Conservation (phyloP, 148 eudicot species). For the Amaranthus palmeri region DNA sequence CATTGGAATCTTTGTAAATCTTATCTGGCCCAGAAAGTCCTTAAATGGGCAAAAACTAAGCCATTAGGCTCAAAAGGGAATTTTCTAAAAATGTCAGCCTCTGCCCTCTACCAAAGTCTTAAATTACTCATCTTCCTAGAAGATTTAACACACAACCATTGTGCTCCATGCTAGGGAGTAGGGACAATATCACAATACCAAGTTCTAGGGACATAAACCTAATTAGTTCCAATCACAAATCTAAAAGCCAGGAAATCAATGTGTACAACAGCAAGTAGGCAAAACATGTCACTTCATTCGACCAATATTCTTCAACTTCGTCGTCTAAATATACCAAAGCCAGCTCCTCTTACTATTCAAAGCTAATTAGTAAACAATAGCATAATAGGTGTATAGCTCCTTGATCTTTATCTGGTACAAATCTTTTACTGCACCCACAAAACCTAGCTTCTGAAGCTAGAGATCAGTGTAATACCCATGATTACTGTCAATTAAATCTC, state of each 20-base stretch:
- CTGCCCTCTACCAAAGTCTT: constrained; percentile 22
- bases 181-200: constrained; percentile 15
- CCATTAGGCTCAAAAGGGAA: constrained; percentile 63
- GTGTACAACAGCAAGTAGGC: constrained; percentile 62
- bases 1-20: constrained; percentile 41
- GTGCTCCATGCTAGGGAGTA: constrained; percentile 54
- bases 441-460: constrained; percentile 51
- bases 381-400: constrained; percentile 54
- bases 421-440: constrained; percentile 36
- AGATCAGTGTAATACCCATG: constrained; percentile 45
- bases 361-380: constrained; percentile 46
- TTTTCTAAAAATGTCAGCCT: constrained; percentile 44
- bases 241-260: constrained; percentile 17
- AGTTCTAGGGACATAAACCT: constrained; percentile 38
- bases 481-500: constrained; percentile 34
- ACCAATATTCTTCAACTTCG: constrained; percentile 33
- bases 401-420: constrained; percentile 34
- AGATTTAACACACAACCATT: constrained; percentile 75
- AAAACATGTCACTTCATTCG: constrained; percentile 57
- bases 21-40: constrained; percentile 67
- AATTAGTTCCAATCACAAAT: constrained; percentile 51
- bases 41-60: constrained; percentile 35
- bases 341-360: constrained; percentile 45
- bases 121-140: constrained; percentile 55
- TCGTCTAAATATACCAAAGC: constrained; percentile 46